These are phyloP conservation scores for Massarina eburnea DNA, from an alignment of 2,329 filamentous ascomycete species.

Conservation along the genomic window DNA sequence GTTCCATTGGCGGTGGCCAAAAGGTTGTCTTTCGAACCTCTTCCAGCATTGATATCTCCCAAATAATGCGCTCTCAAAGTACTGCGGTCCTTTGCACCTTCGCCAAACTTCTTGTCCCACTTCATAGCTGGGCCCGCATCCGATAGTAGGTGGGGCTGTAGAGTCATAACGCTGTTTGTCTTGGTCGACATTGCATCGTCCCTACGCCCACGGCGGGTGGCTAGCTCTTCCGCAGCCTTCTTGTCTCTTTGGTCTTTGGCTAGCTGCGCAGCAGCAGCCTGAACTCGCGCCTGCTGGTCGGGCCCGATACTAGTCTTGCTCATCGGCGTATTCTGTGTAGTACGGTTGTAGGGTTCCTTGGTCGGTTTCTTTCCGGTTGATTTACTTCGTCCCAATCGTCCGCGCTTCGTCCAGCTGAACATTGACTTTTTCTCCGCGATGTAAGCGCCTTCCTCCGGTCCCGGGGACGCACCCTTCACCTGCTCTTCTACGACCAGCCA, in stretches of 20 bases:
- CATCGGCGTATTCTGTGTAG: slow-evolving; percentile 52
- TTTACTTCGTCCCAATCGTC: slow-evolving; percentile 62
- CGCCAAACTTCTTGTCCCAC: slow-evolving; percentile 96
- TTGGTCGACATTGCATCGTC: slow-evolving; percentile 63
- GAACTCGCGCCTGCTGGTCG: slow-evolving; percentile 90
- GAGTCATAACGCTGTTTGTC: slow-evolving; percentile 85
- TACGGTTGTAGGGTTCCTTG: slow-evolving; percentile 56
- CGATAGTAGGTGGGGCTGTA: slow-evolving; percentile 80
- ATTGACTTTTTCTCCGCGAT: slow-evolving; percentile 95
- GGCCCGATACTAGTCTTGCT: slow-evolving; percentile 86
- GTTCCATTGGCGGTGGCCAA: slow-evolving; percentile 34
- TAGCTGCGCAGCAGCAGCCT: slow-evolving; percentile 83
- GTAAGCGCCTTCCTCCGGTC: slow-evolving; percentile 81
- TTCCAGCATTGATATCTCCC: slow-evolving; percentile 70
- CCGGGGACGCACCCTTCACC: slow-evolving; percentile 86
- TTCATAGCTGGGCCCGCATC: slow-evolving; percentile 94
- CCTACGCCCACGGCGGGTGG: slow-evolving; percentile 58
- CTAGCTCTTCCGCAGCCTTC: slow-evolving; percentile 50
- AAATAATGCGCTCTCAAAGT: slow-evolving; percentile 84
- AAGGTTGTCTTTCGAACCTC: slow-evolving; percentile 58
- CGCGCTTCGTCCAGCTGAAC: slow-evolving; percentile 78
- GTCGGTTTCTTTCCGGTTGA: slow-evolving; percentile 46
- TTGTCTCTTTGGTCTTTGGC: slow-evolving; percentile 69
- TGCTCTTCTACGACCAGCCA: slow-evolving; percentile 98
- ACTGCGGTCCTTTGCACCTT: slow-evolving; percentile 85